phyloP scores from a whole-genome alignment of 2,329 filamentous ascomycete genomes.

The Hirsutella minnesotensis region DNA sequence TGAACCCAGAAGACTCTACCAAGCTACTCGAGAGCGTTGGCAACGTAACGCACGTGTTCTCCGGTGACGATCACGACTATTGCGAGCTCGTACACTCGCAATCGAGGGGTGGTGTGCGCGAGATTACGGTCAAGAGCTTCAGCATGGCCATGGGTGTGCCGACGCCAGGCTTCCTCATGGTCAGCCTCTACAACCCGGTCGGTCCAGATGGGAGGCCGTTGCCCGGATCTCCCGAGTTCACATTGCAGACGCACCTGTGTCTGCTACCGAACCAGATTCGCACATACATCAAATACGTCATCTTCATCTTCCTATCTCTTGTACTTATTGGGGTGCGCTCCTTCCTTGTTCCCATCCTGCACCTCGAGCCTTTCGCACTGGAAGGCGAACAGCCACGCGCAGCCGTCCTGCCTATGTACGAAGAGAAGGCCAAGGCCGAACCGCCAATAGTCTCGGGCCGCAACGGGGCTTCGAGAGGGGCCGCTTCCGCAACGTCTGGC shows the following conservation, averaged over 20 bases:
- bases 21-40: constrained; percentile 67
- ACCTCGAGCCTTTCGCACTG: constrained; percentile 41
- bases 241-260: constrained; percentile 81
- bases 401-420: constrained; percentile 30
- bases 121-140: constrained; percentile 92
- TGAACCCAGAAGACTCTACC: constrained; percentile 64
- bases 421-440: constrained; percentile 43
- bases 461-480: not conserved
- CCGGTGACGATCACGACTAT: constrained; percentile 96
- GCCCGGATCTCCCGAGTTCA: constrained; percentile 32
- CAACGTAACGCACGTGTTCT: constrained; percentile 78
- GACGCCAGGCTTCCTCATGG: constrained; percentile 74
- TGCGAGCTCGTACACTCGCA: constrained; percentile 76
- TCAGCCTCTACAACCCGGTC: constrained; percentile 87
- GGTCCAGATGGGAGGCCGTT: constrained; percentile 44
- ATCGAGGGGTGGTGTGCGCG: constrained; percentile 52
- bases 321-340: constrained; percentile 40
- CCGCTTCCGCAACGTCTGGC: constrained; percentile 7
- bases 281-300: constrained; percentile 70
- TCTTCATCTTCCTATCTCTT: constrained; percentile 44
- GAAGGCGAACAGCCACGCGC: constrained; percentile 21
- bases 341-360: constrained; percentile 42
- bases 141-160: constrained; percentile 95
- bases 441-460: constrained; percentile 11
- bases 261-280: constrained; percentile 78